These are phyloP conservation scores for Suillus variegatus DNA, from an alignment of 768 basidiomycete genomes.

Conservation along the genomic window DNA sequence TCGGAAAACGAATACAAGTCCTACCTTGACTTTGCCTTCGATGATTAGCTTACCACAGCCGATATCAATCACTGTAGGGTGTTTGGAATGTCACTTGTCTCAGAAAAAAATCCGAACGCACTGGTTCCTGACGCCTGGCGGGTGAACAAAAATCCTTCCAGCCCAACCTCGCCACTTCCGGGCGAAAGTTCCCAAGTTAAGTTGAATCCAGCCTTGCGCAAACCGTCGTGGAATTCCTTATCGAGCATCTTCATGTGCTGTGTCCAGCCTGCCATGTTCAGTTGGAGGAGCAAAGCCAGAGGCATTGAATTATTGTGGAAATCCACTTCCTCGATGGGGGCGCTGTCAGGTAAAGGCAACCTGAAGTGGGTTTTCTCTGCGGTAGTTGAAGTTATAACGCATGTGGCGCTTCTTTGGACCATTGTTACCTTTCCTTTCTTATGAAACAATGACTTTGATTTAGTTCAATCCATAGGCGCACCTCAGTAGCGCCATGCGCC, in stretches of 20 bases:
- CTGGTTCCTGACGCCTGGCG: background rate
- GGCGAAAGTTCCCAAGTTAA: background rate
- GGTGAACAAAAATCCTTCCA: background rate
- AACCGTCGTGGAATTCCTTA: slow-evolving; percentile 3
- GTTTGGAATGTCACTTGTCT: background rate
- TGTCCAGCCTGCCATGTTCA: background rate
- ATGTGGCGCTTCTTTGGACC: slow-evolving; percentile 1
- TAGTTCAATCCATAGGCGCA: background rate
- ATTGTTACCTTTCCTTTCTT: background rate
- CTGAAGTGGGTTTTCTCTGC: background rate
- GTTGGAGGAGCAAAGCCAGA: background rate
- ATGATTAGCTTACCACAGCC: background rate
- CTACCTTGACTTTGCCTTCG: slow-evolving; percentile 1
- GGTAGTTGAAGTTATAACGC: background rate
- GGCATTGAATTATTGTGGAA: background rate
- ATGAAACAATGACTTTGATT: background rate
- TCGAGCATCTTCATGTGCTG: background rate
- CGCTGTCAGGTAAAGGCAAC: background rate
- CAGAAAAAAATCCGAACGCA: background rate
- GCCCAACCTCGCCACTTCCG: background rate
- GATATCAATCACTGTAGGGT: slow-evolving; percentile 14
- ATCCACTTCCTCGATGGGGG: background rate
- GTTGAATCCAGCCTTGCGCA: slow-evolving; percentile 2
- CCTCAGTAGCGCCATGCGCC: slow-evolving; percentile 1
- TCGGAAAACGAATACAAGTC: background rate